Conservation (phyloP, 2,329 filamentous ascomycete species). For the Aspergillus eucalypticola region DNA sequence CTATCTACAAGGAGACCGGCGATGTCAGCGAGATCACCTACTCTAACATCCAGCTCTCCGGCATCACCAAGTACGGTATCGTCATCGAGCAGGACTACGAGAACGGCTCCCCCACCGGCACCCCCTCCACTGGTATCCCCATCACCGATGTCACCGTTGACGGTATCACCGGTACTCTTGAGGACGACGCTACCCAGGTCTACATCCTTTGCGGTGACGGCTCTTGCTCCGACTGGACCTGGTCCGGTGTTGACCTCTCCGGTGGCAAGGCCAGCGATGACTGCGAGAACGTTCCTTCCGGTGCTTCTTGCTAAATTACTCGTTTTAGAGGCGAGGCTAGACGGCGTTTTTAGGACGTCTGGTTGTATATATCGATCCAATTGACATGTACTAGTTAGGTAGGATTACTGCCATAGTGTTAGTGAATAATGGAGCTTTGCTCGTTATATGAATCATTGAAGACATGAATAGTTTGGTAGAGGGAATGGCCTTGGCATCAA, state of each 20-base stretch:
- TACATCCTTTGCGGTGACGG: conserved; percentile 59
- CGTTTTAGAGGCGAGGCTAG: no score
- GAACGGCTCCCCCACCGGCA: conserved; percentile 48
- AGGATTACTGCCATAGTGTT: no score
- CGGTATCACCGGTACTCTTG: conserved; percentile 38
- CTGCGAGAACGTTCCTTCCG: conserved; percentile 46
- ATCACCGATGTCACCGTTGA: conserved; percentile 43
- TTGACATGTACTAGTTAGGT: no score
- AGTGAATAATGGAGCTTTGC: no score
- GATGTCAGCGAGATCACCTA: conserved; percentile 56
- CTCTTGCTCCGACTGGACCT: conserved; percentile 57
- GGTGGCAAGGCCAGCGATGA: conserved; percentile 51
- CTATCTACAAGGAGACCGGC: conserved; percentile 54
- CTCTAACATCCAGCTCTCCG: conserved; percentile 52
- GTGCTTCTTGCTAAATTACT: conserved; percentile 34
- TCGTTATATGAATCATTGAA: no score
- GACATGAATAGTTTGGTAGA: no score
- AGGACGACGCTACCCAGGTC: conserved; percentile 41
- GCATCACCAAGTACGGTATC: conserved; percentile 50
- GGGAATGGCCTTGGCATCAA: no score
- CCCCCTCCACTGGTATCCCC: conserved; percentile 41
- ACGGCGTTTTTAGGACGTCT: no score
- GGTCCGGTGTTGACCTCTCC: conserved; percentile 51
- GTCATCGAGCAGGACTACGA: conserved; percentile 62
- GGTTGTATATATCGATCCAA: no score